Evolutionary conservation across 2,329 filamentous ascomycete genomes (phyloP), one percentile per base, ranked within the genome.

Genomic region (Pleomassaria siparia): DNA sequence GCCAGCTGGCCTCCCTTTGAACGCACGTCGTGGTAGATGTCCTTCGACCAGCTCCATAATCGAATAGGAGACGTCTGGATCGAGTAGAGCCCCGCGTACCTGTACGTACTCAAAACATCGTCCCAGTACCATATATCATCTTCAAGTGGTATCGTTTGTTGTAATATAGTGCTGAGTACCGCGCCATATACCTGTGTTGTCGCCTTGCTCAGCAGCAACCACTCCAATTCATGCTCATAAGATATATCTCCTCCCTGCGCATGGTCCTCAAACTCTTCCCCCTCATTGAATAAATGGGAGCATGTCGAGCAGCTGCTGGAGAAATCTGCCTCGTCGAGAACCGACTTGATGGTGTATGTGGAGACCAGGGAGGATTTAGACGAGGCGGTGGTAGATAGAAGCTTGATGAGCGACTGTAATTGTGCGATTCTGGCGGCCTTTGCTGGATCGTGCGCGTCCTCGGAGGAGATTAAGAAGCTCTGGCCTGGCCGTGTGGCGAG

Each of bases 111-210:
- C 24, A 96, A 74, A 2, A 96, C 81, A 56, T 94, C 88, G 63
- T 96, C 89, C 94, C 94, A 99, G 69, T 97, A 97, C 84, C 87
- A 91, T 20, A 96, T 86, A 58, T 96, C 91, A 55, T 96, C 86
- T 59, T 85, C 88, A 15, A 99, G 72, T 0, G 87, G 86, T 10
- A 92, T 84, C 10, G 91, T 95, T 60, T 94, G 87, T 46, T 92
- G 87, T 10, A 96, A 73, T 3, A 97, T 79, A 0, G 82, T 84
- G 58, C 85, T 85, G 57, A 96, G 76, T 32, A 95, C 80, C 40
- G 89, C 75, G 3, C 92, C 92, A 63, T 96, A 95, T 1, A 87
- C 85, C 64, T 96, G 92, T n/a, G 91, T 84, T 0, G 91, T 89
- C 4, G 91, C 91, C 70, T 97, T 99, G 71, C 88, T 89, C 24